Conservation (phyloP, 2,329 filamentous ascomycete species). For the Teratosphaeria pseudoeucalypti region DNA sequence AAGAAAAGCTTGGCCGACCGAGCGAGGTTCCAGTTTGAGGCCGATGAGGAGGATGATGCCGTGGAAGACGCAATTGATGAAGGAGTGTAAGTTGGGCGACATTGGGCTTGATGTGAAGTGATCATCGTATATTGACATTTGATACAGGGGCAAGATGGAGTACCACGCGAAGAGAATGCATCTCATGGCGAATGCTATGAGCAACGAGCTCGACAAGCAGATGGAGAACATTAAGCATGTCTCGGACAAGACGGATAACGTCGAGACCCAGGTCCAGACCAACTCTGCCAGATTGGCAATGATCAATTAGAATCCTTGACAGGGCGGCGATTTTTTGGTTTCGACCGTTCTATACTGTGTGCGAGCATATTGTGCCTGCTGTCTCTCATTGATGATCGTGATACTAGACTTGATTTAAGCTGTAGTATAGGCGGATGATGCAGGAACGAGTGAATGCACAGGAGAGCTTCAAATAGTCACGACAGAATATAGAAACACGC, state of each 20-base stretch:
- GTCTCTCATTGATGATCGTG: no score
- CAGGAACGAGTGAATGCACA: no score
- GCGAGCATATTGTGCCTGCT: no score
- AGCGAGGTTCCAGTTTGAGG: conserved; percentile 68
- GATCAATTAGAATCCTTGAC: background rate
- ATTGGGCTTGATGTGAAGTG: no score
- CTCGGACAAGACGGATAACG: conserved; percentile 57
- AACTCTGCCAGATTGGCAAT: conserved; percentile 59
- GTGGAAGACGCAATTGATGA: conserved; percentile 42
- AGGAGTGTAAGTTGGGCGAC: conserved; percentile 22
- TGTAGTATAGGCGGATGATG: no score
- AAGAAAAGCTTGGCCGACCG: conserved; percentile 46
- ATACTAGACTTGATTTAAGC: no score
- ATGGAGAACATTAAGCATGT: conserved; percentile 71
- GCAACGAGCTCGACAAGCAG: conserved; percentile 63
- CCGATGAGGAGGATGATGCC: conserved; percentile 58
- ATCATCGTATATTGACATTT: no score
- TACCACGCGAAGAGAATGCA: conserved; percentile 61
- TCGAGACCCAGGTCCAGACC: conserved; percentile 71
- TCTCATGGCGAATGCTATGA: conserved; percentile 61
- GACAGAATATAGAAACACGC: background rate
- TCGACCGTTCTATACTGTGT: no score
- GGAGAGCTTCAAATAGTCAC: background rate
- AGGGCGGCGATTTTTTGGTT: no score
- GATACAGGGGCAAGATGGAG: conserved; percentile 29